Base-by-base conservation (phyloP, 306 rosid genomes). In the Prunus mira region DNA sequence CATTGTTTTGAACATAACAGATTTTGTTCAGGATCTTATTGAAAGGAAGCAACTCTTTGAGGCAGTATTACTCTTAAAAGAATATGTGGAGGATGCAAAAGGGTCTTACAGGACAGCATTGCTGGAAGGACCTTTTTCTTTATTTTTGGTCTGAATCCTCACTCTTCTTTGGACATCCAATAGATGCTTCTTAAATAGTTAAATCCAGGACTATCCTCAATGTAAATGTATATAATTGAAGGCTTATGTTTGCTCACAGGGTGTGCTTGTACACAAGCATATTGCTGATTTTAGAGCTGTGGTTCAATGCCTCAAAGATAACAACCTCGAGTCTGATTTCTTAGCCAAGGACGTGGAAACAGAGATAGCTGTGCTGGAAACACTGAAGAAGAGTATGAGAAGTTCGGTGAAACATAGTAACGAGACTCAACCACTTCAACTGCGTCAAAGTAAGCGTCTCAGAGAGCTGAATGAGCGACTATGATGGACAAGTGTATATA, bases 21-120 rank as follows among this genome's bases (percentile, higher is more conserved):
- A 76, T 73, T 65, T 87, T 82, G 81, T 88, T 81, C 74, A 50
- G 67, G 73, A 75, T 28, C 89, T 87, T 50, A 50, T 84, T 69
- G 71, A 66, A 65, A 84, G 76, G 80, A 82, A 79, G 73, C 84
- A 82, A 73, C 9, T 71, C 38, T 19, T 83, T 15, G 81, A 76
- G 73, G 97, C 93, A 64, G 80, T 64, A 49, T 78, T 80, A 54
- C 80, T 84, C 57, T 71, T 86, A 57, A 72, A 38, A 20, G 56
- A 77, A 49, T 28, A 75, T 47, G 54, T 84, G 72, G 46, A 9
- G 34, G 72, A 74, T 62, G 71, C 25, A 9, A 38, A 56, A 70
- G 32, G 11, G 3, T 52, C 45, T 46, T 56, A 51, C 69, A 27
- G 12, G 24, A 27, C 32, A 41, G 25, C 12, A 55, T 45, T 67